These are phyloP conservation scores for Fusarium guadeloupense DNA, from an alignment of 2,329 filamentous ascomycete species.

Conservation along the genomic window DNA sequence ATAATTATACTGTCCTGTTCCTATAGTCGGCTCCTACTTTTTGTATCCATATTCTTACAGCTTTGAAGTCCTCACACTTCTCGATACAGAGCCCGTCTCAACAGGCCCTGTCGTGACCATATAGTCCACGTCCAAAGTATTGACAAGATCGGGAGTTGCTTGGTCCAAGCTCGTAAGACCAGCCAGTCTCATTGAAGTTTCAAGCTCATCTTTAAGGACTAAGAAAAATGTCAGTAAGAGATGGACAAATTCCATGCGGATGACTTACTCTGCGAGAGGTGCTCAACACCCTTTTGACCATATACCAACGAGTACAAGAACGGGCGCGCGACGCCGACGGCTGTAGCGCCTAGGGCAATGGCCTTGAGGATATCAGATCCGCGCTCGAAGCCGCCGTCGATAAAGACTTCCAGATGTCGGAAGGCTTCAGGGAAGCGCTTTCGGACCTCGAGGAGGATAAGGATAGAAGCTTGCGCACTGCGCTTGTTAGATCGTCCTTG, in stretches of 20 bases:
- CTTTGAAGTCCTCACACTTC: constrained; percentile 17
- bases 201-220: constrained; percentile 47
- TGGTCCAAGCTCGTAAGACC: constrained; percentile 45
- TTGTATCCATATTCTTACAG: constrained; percentile 5
- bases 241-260: fast-evolving
- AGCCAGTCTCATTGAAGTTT: constrained; percentile 44
- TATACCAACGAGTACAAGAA: constrained; percentile 63
- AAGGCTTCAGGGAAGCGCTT: constrained; percentile 59
- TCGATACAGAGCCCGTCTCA: constrained; percentile 4
- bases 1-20: not conserved
- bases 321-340: constrained; percentile 63
- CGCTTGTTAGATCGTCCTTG: not conserved
- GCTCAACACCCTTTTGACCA: constrained; percentile 63
- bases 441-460: constrained; percentile 63
- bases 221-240: not conserved
- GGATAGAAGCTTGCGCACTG: constrained; percentile 55
- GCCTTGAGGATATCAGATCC: constrained; percentile 65
- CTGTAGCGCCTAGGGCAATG: constrained; percentile 61
- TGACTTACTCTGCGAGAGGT: constrained; percentile 63
- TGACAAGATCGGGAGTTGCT: constrained; percentile 42
- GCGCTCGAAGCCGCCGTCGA: constrained; percentile 63
- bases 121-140: constrained; percentile 46
- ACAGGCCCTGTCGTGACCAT: constrained; percentile 39
- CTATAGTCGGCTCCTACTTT: not conserved
- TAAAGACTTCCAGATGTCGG: constrained; percentile 59